phyloP scores from a whole-genome alignment of 164 flowering plant species.

The Annona squamosa region DNA sequence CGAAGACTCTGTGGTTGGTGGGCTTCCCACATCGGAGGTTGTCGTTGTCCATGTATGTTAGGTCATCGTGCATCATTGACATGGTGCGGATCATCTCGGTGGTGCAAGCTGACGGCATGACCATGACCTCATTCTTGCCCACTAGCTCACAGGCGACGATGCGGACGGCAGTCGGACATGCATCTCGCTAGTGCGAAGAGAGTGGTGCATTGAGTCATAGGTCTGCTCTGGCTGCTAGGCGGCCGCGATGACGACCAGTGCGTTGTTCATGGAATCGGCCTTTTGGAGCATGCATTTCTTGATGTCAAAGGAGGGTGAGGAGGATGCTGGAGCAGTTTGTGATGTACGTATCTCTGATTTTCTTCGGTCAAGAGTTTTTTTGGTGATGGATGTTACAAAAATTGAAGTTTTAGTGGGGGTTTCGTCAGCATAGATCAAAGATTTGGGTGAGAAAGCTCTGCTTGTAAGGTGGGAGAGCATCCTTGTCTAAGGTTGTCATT shows the following conservation, averaged over 20 bases:
- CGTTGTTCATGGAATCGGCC: slow-evolving; percentile 38
- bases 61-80: slow-evolving; percentile 71
- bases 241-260: slow-evolving; percentile 38
- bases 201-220: slow-evolving; percentile 69
- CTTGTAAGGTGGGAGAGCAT: background rate
- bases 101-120: slow-evolving; percentile 67
- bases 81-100: slow-evolving; percentile 79
- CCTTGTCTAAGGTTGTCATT: slow-evolving; percentile 35
- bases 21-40: slow-evolving; percentile 57
- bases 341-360: slow-evolving; percentile 5
- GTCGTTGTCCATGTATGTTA: slow-evolving; percentile 2
- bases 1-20: slow-evolving; percentile 48
- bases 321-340: background rate
- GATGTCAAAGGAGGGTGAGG: slow-evolving; percentile 32
- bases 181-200: slow-evolving; percentile 66
- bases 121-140: slow-evolving; percentile 7
- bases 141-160: slow-evolving; percentile 62
- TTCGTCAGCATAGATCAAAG: background rate
- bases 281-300: slow-evolving; percentile 38
- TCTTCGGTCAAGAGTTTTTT: slow-evolving; percentile 11
- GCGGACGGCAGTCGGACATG: slow-evolving; percentile 51
- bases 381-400: slow-evolving; percentile 27
- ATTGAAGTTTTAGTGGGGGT: slow-evolving; percentile 9
- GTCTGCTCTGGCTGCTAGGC: slow-evolving; percentile 16
- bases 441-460: background rate